A percentile compares a stretch with the other conserved stretches of the same genome.
phyloP scores from a whole-genome alignment of 2,329 filamentous ascomycete genomes.

The Alternaria sp. region DNA sequence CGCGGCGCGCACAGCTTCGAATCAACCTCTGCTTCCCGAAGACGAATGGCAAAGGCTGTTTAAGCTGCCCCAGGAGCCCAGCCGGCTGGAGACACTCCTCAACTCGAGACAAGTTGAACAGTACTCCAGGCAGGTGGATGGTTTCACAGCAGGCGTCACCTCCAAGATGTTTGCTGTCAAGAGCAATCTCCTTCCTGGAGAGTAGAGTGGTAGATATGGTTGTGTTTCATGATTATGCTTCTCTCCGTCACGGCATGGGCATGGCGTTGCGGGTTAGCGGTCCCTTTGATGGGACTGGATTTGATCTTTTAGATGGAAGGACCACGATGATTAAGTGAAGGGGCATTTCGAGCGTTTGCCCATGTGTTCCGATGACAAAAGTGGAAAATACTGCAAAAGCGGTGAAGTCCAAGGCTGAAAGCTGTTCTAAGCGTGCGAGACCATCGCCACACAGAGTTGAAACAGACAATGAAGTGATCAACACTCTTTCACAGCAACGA shows the following conservation, averaged over 20 bases:
- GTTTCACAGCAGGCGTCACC: slow-evolving; percentile 88
- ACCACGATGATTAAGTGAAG: slow-evolving; percentile 16
- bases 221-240: slow-evolving; percentile 45
- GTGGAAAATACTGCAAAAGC: slow-evolving; percentile 17
- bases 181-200: slow-evolving; percentile 69
- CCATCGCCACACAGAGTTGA: slow-evolving; percentile 33
- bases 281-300: slow-evolving; percentile 31
- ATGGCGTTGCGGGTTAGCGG: slow-evolving; percentile 49
- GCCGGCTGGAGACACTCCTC: slow-evolving; percentile 89
- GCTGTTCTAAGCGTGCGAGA: slow-evolving; percentile 27
- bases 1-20: slow-evolving; percentile 79
- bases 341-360: slow-evolving; percentile 14
- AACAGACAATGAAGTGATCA: slow-evolving; percentile 42
- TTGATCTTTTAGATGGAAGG: slow-evolving; percentile 32
- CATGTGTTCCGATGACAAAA: slow-evolving; percentile 19
- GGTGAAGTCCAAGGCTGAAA: slow-evolving; percentile 16
- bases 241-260: slow-evolving; percentile 50
- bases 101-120: slow-evolving; percentile 97
- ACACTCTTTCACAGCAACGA: slow-evolving; percentile 23
- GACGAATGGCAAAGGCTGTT: slow-evolving; percentile 98
- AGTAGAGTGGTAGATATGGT: slow-evolving; percentile 43
- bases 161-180: slow-evolving; percentile 99
- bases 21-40: slow-evolving; percentile 88
- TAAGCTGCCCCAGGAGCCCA: slow-evolving; percentile 96
- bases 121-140: slow-evolving; percentile 96